These are phyloP conservation scores for Cryptomeria japonica DNA, from an alignment of 75 land plant species.

Conservation along the genomic window DNA sequence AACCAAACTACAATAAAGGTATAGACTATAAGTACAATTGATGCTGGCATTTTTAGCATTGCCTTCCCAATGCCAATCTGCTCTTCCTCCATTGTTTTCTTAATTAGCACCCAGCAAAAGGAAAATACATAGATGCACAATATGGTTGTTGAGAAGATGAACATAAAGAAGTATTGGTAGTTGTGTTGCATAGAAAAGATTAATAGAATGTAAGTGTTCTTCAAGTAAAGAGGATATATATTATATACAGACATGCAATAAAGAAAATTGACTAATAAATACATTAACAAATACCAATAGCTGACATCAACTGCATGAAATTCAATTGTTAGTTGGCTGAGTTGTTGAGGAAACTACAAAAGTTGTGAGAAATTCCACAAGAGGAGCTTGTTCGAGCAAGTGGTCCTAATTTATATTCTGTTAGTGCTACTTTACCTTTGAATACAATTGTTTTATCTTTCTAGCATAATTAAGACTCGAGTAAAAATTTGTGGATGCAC, in stretches of 20 bases:
- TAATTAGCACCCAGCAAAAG: constrained; percentile 59
- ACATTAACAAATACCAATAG: not conserved
- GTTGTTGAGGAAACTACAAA: not conserved
- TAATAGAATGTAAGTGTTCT: constrained; percentile 8
- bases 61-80: constrained; percentile 46
- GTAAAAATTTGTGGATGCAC: too few relatives aligned
- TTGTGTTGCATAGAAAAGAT: constrained; percentile 55
- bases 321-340: not conserved
- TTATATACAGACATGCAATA: not conserved
- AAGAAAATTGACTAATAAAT: not conserved
- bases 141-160: constrained; percentile 57
- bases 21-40: constrained; percentile 56
- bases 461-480: too few relatives aligned
- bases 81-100: constrained; percentile 34
- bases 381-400: too few relatives aligned
- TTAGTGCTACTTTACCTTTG: too few relatives aligned
- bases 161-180: constrained; percentile 76
- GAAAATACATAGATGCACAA: constrained; percentile 62
- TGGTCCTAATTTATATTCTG: too few relatives aligned
- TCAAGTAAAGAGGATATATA: not conserved
- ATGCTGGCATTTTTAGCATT: constrained; percentile 46
- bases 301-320: not conserved
- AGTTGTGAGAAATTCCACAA: too few relatives aligned
- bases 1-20: constrained; percentile 74
- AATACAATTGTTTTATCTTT: too few relatives aligned